Evolutionary conservation across 371 early-diverging fungal genomes (phyloP).

Genomic region (Coemansia sp.): DNA sequence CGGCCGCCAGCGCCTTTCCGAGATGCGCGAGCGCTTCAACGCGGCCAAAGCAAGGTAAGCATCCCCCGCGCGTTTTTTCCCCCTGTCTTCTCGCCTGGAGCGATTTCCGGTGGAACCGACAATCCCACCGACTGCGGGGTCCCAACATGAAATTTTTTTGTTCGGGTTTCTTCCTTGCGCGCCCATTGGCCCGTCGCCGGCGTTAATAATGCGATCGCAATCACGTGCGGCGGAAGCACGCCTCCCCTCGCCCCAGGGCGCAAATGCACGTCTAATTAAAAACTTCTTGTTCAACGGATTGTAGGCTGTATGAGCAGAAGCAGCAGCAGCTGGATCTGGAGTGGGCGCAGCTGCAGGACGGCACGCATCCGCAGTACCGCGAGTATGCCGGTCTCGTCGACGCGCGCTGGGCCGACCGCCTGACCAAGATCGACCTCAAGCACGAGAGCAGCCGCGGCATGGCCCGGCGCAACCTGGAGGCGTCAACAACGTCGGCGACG

Average conservation of each 20-base stretch:
- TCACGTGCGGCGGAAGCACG: too few species aligned
- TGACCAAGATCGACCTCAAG: slow-evolving; percentile 29
- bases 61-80: not conserved
- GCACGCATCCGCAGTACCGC: slow-evolving; percentile 43
- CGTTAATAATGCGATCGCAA: not conserved
- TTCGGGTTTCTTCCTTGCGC: not conserved
- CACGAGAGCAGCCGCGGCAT: slow-evolving; percentile 16
- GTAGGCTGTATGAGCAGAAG: slow-evolving; percentile 40
- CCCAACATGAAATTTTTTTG: not conserved
- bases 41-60: slow-evolving; percentile 30
- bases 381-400: slow-evolving; percentile 33
- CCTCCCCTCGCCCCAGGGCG: too few species aligned
- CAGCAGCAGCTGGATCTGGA: slow-evolving; percentile 41
- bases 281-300: not conserved
- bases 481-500: slow-evolving; percentile 14
- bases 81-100: not conserved
- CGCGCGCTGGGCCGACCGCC: slow-evolving; percentile 40
- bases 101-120: not conserved
- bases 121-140: slow-evolving; percentile 6
- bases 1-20: slow-evolving; percentile 38
- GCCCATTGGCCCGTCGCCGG: not conserved
- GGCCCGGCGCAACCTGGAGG: slow-evolving; percentile 21
- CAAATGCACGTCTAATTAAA: slow-evolving; percentile 8
- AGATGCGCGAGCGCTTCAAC: slow-evolving; percentile 42
- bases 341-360: slow-evolving; percentile 37